phyloP scores from a whole-genome alignment of 495 filamentous ascomycete species.

The Neurospora sp. region DNA sequence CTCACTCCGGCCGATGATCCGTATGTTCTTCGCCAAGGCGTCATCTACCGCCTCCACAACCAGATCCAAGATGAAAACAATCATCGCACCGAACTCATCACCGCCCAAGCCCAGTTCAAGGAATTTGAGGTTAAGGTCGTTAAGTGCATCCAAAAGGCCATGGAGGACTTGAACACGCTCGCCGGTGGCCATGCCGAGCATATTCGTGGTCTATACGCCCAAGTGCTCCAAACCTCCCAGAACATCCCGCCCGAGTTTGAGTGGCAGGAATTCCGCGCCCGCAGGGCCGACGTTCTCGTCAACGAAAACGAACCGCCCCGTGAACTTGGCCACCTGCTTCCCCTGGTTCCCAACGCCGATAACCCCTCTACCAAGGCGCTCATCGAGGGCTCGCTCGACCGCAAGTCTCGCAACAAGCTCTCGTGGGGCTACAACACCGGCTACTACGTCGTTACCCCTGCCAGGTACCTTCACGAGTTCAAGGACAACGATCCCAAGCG shows the following conservation, averaged over 20 bases:
- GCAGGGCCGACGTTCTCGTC: conserved; percentile 62
- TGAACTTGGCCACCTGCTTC: conserved; percentile 49
- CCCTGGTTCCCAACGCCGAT: conserved; percentile 72
- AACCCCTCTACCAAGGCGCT: conserved; percentile 71
- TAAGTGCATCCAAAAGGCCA: conserved; percentile 65
- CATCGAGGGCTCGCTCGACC: conserved; percentile 78
- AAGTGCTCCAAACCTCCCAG: conserved; percentile 70
- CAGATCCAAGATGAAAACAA: conserved; percentile 94
- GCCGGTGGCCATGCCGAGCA: conserved; percentile 72
- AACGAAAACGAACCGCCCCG: conserved; percentile 66
- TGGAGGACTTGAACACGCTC: conserved; percentile 69
- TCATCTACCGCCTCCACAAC: conserved; percentile 73
- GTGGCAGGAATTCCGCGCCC: conserved; percentile 70
- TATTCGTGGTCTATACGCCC: conserved; percentile 64
- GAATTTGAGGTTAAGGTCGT: conserved; percentile 82
- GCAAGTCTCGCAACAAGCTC: conserved; percentile 68
- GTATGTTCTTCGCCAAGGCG: conserved; percentile 73
- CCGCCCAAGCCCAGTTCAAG: conserved; percentile 79
- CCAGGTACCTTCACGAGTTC: conserved; percentile 88
- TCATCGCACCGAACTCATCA: conserved; percentile 78
- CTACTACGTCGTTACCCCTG: conserved; percentile 83
- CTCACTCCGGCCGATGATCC: conserved; percentile 65
- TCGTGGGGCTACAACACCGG: conserved; percentile 64
- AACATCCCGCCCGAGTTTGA: conserved; percentile 84
- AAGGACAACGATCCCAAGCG: conserved; percentile 75